Evolutionary conservation across 2,329 filamentous ascomycete genomes (phyloP).

Genomic region (Colletotrichum plurivorum): DNA sequence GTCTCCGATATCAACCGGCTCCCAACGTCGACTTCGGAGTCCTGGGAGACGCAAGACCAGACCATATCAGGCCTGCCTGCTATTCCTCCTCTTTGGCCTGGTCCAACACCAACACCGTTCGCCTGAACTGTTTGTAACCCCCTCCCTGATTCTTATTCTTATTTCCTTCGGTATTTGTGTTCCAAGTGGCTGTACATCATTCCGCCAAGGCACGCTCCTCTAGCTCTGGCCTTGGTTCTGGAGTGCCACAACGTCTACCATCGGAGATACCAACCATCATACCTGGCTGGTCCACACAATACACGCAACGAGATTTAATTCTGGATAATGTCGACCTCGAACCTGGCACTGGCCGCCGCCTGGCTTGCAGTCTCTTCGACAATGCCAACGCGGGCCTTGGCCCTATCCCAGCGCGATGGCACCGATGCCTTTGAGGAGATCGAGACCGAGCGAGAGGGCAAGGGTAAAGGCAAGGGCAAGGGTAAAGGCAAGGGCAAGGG

Average conservation of each 20-base stretch:
- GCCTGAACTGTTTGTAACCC: constrained; percentile 34
- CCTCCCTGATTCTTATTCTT: not conserved
- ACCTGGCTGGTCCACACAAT: constrained; percentile 27
- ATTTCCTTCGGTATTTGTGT: constrained; percentile 3
- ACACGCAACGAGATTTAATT: not conserved
- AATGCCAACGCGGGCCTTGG: constrained; percentile 9
- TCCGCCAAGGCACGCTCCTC: not conserved
- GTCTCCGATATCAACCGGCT: constrained; percentile 27
- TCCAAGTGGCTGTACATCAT: not conserved
- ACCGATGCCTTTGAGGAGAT: constrained; percentile 1
- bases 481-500: constrained; percentile 15
- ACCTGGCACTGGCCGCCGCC: constrained; percentile 9
- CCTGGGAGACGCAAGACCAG: constrained; percentile 7
- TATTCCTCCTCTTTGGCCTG: constrained; percentile 8
- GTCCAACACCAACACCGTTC: constrained; percentile 9
- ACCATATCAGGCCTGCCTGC: not conserved
- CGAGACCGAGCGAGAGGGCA: constrained; percentile 11
- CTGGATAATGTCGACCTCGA: constrained; percentile 26
- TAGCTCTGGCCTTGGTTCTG: constrained; percentile 3
- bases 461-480: constrained; percentile 28
- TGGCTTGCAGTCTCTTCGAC: constrained; percentile 16
- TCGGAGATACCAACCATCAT: not conserved
- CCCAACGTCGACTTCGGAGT: constrained; percentile 27
- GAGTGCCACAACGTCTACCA: not conserved
- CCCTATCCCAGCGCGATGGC: not conserved